A percentile compares a stretch with the other conserved stretches of the same genome.
Evolutionary conservation across 2,329 filamentous ascomycete genomes (phyloP).

Genomic region (Aspergillus ibericus): DNA sequence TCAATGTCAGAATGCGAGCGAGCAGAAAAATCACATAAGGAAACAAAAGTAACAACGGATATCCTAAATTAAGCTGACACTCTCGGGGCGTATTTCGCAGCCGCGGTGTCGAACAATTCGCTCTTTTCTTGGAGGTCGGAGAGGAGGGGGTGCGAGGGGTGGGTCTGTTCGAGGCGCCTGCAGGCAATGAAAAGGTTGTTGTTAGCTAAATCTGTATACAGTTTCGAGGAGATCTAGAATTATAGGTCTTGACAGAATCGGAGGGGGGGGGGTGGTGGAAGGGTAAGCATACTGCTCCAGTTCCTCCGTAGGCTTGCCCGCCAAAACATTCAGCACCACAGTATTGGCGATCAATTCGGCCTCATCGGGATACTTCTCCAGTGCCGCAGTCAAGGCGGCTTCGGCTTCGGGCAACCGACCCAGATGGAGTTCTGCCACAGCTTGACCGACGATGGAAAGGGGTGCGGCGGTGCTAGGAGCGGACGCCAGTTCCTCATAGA

Average conservation of each 20-base stretch:
- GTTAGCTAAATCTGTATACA: background rate
- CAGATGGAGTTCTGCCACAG: conserved; percentile 86
- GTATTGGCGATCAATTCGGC: conserved; percentile 78
- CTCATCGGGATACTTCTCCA: conserved; percentile 70
- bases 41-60: background rate
- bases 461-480: conserved; percentile 76
- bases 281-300: conserved; percentile 56
- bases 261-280: too few relatives aligned
- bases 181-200: too few relatives aligned
- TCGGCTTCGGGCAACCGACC: conserved; percentile 87
- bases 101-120: conserved; percentile 81
- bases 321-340: conserved; percentile 74
- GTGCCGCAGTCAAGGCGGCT: conserved; percentile 75
- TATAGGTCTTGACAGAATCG: too few relatives aligned
- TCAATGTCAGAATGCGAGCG: background rate
- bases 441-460: conserved; percentile 78
- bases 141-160: conserved; percentile 70
- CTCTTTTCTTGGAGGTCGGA: conserved; percentile 80
- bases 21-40: background rate
- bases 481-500: conserved; percentile 93
- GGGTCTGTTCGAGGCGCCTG: conserved; percentile 50
- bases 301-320: conserved; percentile 69
- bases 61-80: conserved; percentile 47
- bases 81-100: conserved; percentile 82
- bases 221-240: too few relatives aligned